Base-by-base conservation (phyloP, 179 eudicot species). In the Silene noctiflora region DNA sequence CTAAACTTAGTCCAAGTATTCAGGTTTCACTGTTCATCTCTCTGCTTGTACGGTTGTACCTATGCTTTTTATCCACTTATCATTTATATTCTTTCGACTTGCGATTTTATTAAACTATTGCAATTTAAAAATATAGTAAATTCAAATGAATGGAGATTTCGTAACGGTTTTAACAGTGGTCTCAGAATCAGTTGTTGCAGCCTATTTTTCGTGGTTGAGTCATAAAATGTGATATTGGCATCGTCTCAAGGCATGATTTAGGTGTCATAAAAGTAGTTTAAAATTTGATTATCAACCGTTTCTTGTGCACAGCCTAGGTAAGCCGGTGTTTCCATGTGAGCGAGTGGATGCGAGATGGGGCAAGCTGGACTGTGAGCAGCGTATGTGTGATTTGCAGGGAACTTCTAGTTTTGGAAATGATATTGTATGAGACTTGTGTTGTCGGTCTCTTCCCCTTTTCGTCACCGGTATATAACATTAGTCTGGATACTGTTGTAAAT, bases 261-360 rank as follows among this genome's bases (percentile, higher is more conserved):
- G 42, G 42, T 35, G 42, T 35, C 42, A 35, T 35, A 35, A 35
- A 35, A 35, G 42, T 35, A 35, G 33, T 9, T 21, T 6, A 53
- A 35, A 75, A 62, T 2, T 58, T 22, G 21, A 66, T 10, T 58
- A n/a, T 17, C 27, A 58, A 60, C 24, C 4, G 16, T 35, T 14
- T 61, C 22, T 68, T 39, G 44, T 71, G 6, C 29, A 76, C 89
- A 91, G 97, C 85, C 79, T 93, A n/a, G 90, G 90, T n/a, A 93
- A 93, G 84, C 78, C 85, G 63, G 76, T 66, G 13, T 93, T 93
- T 78, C 91, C 90, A 7, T 90, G 98, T 39, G 95, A 93, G 69
- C 86, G 95, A 73, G 95, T 93, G 9, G 95, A 91, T 80, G 98
- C 95, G 10, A 81, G 97, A 81, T 93, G 98, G 97, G 98, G 97